Evolutionary conservation across 2,329 filamentous ascomycete genomes (phyloP).

Genomic region (Trichoderma simmonsii): DNA sequence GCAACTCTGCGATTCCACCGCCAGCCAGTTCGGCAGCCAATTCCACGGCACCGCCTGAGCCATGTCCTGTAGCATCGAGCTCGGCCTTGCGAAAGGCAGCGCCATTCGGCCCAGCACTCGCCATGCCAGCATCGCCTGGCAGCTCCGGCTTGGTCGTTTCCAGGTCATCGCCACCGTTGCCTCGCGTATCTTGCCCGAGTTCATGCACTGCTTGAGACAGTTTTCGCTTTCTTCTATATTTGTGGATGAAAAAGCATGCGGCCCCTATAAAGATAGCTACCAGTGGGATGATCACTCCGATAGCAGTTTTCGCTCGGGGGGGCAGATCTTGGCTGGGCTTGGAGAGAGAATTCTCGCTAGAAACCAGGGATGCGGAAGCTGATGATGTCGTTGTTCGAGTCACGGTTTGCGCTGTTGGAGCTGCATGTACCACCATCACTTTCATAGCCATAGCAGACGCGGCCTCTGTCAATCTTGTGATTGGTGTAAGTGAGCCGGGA

Average conservation of each 20-base stretch:
- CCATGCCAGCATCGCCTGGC: neutral
- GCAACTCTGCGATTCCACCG: neutral
- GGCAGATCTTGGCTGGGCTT: neutral
- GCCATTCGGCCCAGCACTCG: neutral
- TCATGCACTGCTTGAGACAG: neutral
- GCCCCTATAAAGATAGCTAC: neutral
- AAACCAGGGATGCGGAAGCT: neutral
- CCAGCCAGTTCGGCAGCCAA: neutral
- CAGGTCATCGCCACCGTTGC: neutral
- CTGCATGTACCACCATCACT: neutral
- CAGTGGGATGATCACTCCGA: neutral
- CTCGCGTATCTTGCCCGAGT: neutral
- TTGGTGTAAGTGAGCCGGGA: too few relatives aligned
- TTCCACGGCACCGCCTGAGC: neutral
- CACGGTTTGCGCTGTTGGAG: neutral
- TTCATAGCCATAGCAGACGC: rapidly evolving
- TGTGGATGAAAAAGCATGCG: neutral
- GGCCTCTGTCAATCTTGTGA: neutral
- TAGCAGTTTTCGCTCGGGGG: neutral
- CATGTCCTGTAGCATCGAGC: neutral
- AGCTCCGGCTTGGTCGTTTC: neutral
- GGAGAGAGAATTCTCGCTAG: neutral
- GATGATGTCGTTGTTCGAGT: neutral
- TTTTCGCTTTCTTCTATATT: neutral
- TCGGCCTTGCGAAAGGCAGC: neutral